phyloP scores from a whole-genome alignment of 78 protist genomes.

The Polysphondylium violaceum region DNA sequence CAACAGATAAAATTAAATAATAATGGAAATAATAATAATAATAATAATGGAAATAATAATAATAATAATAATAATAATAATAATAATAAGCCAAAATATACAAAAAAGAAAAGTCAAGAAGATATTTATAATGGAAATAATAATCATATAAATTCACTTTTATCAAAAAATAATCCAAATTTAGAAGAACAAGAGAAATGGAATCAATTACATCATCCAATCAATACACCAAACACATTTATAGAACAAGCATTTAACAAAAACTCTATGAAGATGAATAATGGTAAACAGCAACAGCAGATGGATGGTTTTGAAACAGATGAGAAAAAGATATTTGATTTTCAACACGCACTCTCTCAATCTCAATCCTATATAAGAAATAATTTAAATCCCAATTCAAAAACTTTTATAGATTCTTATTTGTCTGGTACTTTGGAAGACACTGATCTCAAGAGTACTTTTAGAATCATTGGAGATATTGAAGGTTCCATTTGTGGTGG shows the following conservation, averaged over 20 bases:
- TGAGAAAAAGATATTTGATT: constrained; percentile 36
- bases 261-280: not conserved
- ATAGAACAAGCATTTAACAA: not conserved
- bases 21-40: not conserved
- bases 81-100: no score
- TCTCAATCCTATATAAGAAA: not conserved
- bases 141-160: not conserved
- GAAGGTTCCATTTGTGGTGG: constrained; percentile 2
- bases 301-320: constrained; percentile 2
- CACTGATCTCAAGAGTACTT: not conserved
- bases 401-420: not conserved
- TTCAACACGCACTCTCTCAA: not conserved
- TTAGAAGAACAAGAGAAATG: no score
- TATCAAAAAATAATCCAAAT: not conserved
- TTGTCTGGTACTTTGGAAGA: constrained; percentile 28
- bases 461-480: constrained; percentile 19
- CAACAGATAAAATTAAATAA: not conserved
- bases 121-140: not conserved
- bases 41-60: not conserved
- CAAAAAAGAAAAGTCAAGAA: no score
- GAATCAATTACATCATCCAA: not conserved
- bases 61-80: not conserved
- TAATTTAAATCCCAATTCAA: not conserved
- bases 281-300: not conserved
- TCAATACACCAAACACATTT: not conserved